Evolutionary conservation across 371 early-diverging fungal species (phyloP).

Genomic region (Mycotypha africana): DNA sequence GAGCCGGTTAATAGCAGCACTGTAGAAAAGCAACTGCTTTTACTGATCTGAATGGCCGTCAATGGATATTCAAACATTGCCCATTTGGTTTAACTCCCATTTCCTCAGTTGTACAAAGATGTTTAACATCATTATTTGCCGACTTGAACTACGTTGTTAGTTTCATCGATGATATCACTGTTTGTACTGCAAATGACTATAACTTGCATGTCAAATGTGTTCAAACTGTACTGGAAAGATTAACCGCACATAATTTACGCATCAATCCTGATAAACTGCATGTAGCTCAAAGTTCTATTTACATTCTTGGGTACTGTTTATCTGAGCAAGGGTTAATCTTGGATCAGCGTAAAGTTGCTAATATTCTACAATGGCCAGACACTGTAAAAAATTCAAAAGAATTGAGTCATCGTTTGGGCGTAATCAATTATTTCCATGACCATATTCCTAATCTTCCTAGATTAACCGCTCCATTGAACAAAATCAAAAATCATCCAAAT

Average conservation of each 20-base stretch:
- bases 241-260: slow-evolving; percentile 4
- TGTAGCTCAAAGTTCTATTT: background rate
- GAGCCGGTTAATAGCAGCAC: too few relatives aligned
- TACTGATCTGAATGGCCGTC: background rate
- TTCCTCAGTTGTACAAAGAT: background rate
- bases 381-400: slow-evolving; percentile 11
- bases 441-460: slow-evolving; percentile 14
- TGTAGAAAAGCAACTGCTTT: background rate
- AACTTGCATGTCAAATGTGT: background rate
- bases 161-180: background rate
- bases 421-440: slow-evolving; percentile 21
- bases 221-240: background rate
- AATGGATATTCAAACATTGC: background rate
- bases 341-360: slow-evolving; percentile 10
- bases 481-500: slow-evolving; percentile 9
- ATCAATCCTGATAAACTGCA: slow-evolving; percentile 11
- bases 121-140: background rate
- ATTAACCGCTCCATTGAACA: slow-evolving; percentile 15
- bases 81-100: background rate
- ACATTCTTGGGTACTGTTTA: slow-evolving; percentile 8
- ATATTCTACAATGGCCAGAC: slow-evolving; percentile 5
- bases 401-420: slow-evolving; percentile 15
- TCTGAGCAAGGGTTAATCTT: slow-evolving; percentile 3
- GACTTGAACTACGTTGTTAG: background rate
- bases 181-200: background rate